Conservation (phyloP, 768 basidiomycete genomes). For the Boletus vinaceobasis region DNA sequence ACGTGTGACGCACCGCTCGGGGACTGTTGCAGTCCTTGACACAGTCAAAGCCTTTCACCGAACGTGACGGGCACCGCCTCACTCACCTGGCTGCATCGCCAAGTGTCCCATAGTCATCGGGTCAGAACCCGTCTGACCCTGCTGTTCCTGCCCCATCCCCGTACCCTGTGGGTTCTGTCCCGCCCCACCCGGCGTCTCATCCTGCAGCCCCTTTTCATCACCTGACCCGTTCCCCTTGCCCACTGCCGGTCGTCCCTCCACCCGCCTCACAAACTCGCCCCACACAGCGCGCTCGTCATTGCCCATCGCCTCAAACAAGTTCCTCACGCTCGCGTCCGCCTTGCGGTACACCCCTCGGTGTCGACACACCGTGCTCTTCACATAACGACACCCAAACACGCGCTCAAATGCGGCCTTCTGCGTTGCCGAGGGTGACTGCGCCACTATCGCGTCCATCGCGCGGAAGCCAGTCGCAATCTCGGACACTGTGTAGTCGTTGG, state of each 20-base stretch:
- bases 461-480: constrained; percentile 62
- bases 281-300: constrained; percentile 55
- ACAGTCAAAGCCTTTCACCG: not conserved
- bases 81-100: constrained; percentile 17
- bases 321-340: constrained; percentile 45
- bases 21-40: not conserved
- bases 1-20: constrained; percentile 11
- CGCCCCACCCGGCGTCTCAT: constrained; percentile 8
- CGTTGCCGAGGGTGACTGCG: constrained; percentile 43
- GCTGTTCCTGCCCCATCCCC: constrained; percentile 15
- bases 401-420: constrained; percentile 68
- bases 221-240: constrained; percentile 26
- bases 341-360: constrained; percentile 67
- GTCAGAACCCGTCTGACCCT: constrained; percentile 16
- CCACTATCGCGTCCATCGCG: constrained; percentile 41
- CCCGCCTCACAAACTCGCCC: constrained; percentile 64
- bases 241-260: constrained; percentile 47
- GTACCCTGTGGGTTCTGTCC: constrained; percentile 3
- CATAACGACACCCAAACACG: constrained; percentile 67
- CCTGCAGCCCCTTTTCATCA: constrained; percentile 22
- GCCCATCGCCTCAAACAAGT: constrained; percentile 55
- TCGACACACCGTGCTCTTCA: constrained; percentile 71
- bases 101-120: constrained; percentile 19
- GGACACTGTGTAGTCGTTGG: constrained; percentile 69
- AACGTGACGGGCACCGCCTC: not conserved